A percentile compares a stretch with the other conserved stretches of the same genome.
Evolutionary conservation across 805 yeast species (phyloP).

Genomic region (Kuraishia piskuri): DNA sequence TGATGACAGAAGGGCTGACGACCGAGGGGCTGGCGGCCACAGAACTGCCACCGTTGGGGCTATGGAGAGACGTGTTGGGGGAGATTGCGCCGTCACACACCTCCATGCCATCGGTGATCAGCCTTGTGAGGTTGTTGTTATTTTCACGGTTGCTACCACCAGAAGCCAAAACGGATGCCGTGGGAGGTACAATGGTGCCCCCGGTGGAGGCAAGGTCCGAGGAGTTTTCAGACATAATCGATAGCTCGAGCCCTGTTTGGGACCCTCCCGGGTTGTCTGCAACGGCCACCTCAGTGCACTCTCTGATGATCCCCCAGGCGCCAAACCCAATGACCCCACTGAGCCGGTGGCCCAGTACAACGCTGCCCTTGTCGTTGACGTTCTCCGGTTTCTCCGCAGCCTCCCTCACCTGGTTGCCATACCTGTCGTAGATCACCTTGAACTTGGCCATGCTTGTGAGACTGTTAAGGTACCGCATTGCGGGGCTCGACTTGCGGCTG

Average conservation of each 20-base stretch:
- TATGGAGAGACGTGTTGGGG: background rate
- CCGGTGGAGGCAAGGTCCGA: background rate
- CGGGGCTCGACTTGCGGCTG: constrained; percentile 1
- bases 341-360: constrained; percentile 47
- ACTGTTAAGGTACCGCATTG: constrained; percentile 2
- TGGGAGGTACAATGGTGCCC: background rate
- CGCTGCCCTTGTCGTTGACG: constrained; percentile 61
- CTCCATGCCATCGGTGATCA: background rate
- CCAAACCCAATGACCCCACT: constrained; percentile 82
- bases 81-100: background rate
- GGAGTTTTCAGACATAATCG: background rate
- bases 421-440: background rate
- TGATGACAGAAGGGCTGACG: background rate
- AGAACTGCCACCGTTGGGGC: background rate
- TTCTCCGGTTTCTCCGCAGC: constrained; percentile 9
- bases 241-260: background rate
- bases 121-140: no score
- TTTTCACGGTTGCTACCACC: no score
- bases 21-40: background rate
- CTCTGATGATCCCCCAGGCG: constrained; percentile 83
- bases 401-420: background rate
- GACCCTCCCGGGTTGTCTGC: background rate
- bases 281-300: constrained; percentile 35
- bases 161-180: background rate
- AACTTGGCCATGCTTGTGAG: background rate